These are phyloP conservation scores for Acanthamoeba lugdunensis DNA, from an alignment of 208 protist species.

Conservation along the genomic window DNA sequence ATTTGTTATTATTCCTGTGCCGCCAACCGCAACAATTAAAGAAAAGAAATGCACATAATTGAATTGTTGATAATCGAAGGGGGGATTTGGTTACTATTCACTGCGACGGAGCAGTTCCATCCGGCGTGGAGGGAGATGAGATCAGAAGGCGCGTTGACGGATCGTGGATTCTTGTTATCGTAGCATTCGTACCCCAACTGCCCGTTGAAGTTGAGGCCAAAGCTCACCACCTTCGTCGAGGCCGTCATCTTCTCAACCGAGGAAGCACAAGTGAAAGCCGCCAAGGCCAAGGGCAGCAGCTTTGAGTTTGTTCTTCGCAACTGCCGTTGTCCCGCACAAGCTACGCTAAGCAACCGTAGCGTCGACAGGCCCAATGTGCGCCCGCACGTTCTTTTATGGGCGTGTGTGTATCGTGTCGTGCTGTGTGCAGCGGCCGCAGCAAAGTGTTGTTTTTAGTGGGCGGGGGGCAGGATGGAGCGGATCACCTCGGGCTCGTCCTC, in stretches of 20 bases:
- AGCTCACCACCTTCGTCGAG: conserved; percentile 11
- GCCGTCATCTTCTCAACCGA: neutral
- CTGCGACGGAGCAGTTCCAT: conserved; percentile 33
- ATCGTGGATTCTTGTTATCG: conserved; percentile 16
- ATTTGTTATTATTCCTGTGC: no score
- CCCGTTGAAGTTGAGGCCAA: conserved; percentile 57
- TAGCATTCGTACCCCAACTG: conserved; percentile 29
- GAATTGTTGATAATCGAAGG: neutral
- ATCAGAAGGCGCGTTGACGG: neutral
- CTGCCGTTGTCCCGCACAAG: no score
- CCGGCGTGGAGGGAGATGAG: neutral
- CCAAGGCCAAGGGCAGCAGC: no score
- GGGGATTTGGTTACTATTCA: neutral
- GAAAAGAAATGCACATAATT: neutral
- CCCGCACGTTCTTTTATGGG: no score
- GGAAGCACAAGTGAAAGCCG: neutral
- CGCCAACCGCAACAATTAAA: neutral
- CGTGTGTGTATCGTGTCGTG: no score
- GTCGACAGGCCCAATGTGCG: no score
- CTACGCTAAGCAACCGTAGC: no score
- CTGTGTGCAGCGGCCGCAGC: no score
- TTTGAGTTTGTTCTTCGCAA: no score
- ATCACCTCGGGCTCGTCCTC: conserved; percentile 23
- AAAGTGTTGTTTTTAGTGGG: neutral
- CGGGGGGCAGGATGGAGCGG: conserved; percentile 16